Percentiles rank a stretch among this genome's conserved stretches.
Evolutionary conservation across 2,329 filamentous ascomycete species (phyloP).

Genomic region (Cercospora sp.): DNA sequence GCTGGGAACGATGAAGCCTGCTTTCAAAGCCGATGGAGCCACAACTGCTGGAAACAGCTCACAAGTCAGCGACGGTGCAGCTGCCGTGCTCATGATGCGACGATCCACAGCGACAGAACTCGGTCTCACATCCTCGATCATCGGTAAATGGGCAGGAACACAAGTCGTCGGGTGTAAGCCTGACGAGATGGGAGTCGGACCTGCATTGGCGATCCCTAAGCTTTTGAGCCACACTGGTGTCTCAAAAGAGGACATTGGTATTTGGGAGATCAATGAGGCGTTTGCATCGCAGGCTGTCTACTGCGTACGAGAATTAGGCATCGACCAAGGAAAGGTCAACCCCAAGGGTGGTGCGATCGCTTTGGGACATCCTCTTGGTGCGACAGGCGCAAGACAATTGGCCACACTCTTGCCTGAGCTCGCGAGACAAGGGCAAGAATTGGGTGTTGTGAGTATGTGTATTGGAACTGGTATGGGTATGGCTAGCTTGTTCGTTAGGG

Average conservation of each 20-base stretch:
- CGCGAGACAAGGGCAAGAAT: slow-evolving; percentile 65
- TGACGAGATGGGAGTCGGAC: slow-evolving; percentile 93
- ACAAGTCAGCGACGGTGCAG: slow-evolving; percentile 86
- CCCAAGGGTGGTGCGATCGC: slow-evolving; percentile 92
- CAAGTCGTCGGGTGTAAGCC: slow-evolving; percentile 76
- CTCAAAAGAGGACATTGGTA: slow-evolving; percentile 65
- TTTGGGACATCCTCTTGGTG: slow-evolving; percentile 87
- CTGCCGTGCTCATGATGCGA: slow-evolving; percentile 80
- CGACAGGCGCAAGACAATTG: slow-evolving; percentile 80
- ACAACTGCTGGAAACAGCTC: slow-evolving; percentile 83
- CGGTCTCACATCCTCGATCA: slow-evolving; percentile 67
- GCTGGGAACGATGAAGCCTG: slow-evolving; percentile 78
- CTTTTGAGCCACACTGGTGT: slow-evolving; percentile 71
- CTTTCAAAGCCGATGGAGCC: slow-evolving; percentile 71
- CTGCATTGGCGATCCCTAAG: slow-evolving; percentile 81
- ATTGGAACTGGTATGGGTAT: slow-evolving; percentile 56
- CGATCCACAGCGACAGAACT: slow-evolving; percentile 74
- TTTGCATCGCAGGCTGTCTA: slow-evolving; percentile 66
- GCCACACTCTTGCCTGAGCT: slow-evolving; percentile 70
- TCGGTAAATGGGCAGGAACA: slow-evolving; percentile 80
- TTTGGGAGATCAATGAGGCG: slow-evolving; percentile 94
- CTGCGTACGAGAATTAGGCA: slow-evolving; percentile 68
- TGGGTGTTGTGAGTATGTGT: slow-evolving; percentile 91
- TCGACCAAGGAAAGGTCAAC: slow-evolving; percentile 74
- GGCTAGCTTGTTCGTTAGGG: slow-evolving; percentile 53